These are phyloP conservation scores for Fusarium praegraminearum DNA, from an alignment of 2,329 filamentous ascomycete genomes.

Conservation along the genomic window DNA sequence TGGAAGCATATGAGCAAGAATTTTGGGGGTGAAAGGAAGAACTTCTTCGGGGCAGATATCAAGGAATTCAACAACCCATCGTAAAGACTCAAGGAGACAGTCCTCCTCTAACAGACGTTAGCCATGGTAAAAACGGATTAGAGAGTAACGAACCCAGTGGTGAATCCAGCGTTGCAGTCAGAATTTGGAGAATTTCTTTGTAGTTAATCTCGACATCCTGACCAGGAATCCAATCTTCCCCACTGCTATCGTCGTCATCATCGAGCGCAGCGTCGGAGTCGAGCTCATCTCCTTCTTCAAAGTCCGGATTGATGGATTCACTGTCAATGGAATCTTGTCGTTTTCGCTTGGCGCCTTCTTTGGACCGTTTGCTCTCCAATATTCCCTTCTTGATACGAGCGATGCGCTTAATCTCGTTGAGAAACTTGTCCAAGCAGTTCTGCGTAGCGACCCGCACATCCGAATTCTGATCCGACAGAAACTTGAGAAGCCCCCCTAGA, in stretches of 20 bases:
- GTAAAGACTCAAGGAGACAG: conserved; percentile 87
- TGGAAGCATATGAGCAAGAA: conserved; percentile 90
- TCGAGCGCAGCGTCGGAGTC: conserved; percentile 69
- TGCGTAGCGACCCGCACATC: conserved; percentile 97
- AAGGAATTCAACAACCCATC: conserved; percentile 96
- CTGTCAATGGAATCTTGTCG: conserved; percentile 77
- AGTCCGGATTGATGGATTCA: conserved; percentile 67
- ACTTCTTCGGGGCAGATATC: conserved; percentile 98
- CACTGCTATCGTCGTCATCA: conserved; percentile 71
- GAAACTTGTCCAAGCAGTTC: conserved; percentile 86
- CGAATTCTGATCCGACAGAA: conserved; percentile 88
- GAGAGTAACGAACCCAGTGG: conserved; percentile 70
- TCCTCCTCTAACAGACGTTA: conserved; percentile 76
- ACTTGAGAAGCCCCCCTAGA: conserved; percentile 87
- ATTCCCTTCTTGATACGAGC: conserved; percentile 92
- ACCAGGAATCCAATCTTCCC: conserved; percentile 96
- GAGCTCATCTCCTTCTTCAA: conserved; percentile 71
- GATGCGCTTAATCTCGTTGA: conserved; percentile 95
- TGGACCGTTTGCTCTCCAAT: conserved; percentile 82
- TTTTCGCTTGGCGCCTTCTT: conserved; percentile 75
- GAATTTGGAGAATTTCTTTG: conserved; percentile 88
- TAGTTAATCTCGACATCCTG: conserved; percentile 97
- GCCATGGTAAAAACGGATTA: background rate
- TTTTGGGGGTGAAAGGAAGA: conserved; percentile 90
- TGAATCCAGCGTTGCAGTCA: conserved; percentile 89